Base-by-base conservation (phyloP, 192 early-diverging fungal genomes). In the Backusella psychrophila region DNA sequence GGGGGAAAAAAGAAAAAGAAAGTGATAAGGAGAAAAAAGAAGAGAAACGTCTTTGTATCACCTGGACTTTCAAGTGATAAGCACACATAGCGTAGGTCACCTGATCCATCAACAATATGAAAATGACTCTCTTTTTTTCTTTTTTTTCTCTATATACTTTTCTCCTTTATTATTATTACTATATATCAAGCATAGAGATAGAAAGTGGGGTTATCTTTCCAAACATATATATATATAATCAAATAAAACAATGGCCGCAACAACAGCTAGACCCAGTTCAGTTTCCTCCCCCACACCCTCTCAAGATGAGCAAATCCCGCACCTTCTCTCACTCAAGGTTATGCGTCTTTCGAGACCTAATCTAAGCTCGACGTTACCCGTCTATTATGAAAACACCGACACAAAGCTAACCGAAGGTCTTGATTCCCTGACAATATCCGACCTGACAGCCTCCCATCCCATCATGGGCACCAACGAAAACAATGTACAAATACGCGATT, bases 251-350 rank as follows among this genome's bases (percentile, higher is more conserved):
- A 63, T 63, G 56, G 56, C 68, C 35, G 14, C 38, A 12, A 35
- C 34, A 26, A 23, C 68, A 69, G n/a, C 38, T 12, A 35, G 72
- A 63, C 59, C 52, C 26, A 56, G 56, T 17, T 38, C 56, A 21
- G 31, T 74, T 5, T 74, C 72, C 4, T 56, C 72, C 26, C 53
- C 72, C 3, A 59, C 35, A 29, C 72, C 36, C 6, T 36, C 46
- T 72, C 76, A 81, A 67, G 86, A 89, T 68, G 80, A 67, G 35
- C 80, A 77, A 38, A 26, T 31, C 23, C 78, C 78, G 29, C 96
- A 97, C 80, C 87, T 90, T 23, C 87, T 97, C 66, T 90, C 93
- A 2, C 88, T 97, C 41, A 97, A 96, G 80, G 96, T 97, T 33
- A 94, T 97, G 92, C 93, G 96, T 26, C 89, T 96, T 46, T 93